Evolutionary conservation across 2,329 filamentous ascomycete species (phyloP).

Genomic region (Colletotrichum phormii): DNA sequence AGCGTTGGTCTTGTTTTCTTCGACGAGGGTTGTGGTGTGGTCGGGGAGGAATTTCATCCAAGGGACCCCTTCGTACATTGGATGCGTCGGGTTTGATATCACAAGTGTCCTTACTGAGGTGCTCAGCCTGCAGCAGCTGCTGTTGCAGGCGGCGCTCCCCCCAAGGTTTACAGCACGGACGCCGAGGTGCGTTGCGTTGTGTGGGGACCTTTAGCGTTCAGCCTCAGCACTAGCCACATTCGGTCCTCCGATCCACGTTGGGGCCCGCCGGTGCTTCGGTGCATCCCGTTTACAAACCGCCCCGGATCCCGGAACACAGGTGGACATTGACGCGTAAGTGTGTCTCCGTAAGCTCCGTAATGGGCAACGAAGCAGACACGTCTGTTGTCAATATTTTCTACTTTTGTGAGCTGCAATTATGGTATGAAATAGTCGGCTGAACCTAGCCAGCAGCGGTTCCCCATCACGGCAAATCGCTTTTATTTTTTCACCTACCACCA

Average conservation of each 20-base stretch:
- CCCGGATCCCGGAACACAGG: neutral
- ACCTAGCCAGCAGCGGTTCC: constrained; percentile 4
- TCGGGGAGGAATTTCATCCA: neutral
- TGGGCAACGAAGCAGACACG: too few relatives aligned
- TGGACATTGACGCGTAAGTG: neutral
- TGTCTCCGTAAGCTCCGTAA: neutral
- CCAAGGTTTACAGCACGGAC: neutral
- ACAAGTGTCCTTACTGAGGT: constrained; percentile 30
- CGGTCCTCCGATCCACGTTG: neutral
- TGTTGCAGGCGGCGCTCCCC: constrained; percentile 5
- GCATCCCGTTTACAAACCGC: neutral
- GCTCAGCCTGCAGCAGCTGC: neutral
- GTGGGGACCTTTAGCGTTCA: constrained; percentile 1
- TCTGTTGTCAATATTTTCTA: neutral
- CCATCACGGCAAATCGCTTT: too few relatives aligned
- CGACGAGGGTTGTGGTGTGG: neutral
- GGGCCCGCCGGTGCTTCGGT: too few relatives aligned
- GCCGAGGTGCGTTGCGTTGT: too few relatives aligned
- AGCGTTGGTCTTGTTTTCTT: neutral
- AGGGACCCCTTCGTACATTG: constrained; percentile 15
- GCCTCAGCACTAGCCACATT: constrained; percentile 19
- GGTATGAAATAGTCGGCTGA: constrained; percentile 19
- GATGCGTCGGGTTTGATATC: neutral
- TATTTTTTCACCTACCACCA: too few relatives aligned
- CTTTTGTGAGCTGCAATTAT: constrained; percentile 1